phyloP scores from a whole-genome alignment of 2,329 filamentous ascomycete genomes.

The Colletotrichum filicis region DNA sequence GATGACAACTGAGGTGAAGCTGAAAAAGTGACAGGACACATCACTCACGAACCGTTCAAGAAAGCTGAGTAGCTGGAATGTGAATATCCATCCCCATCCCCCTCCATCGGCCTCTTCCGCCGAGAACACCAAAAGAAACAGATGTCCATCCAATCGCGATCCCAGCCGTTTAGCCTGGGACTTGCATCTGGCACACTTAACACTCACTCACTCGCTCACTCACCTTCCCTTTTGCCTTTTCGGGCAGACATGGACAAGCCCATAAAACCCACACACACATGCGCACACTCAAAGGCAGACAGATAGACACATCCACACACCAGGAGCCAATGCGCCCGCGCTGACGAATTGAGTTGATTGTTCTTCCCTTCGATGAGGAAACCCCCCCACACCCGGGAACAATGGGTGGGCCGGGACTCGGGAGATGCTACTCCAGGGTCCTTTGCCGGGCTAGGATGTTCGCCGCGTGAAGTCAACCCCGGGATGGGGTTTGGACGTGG shows the following conservation, averaged over 20 bases:
- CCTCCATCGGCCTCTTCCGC: not conserved
- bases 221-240: not conserved
- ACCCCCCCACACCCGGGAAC: not conserved
- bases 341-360: not conserved
- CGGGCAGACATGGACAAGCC: not conserved
- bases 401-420: constrained; percentile 13
- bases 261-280: not conserved
- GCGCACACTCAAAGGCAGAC: not conserved
- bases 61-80: constrained; percentile 5
- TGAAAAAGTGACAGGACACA: not conserved
- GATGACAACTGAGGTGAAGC: constrained; percentile 4
- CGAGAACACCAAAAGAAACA: not conserved
- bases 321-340: constrained; percentile 20
- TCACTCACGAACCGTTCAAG: not conserved
- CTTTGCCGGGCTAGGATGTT: constrained; percentile 21
- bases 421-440: constrained; percentile 16
- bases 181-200: constrained; percentile 5
- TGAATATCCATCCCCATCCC: not conserved
- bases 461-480: not conserved
- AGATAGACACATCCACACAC: not conserved
- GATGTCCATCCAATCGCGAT: constrained; percentile 17
- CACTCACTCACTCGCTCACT: not conserved
- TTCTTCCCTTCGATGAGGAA: not conserved
- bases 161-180: constrained; percentile 7
- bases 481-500: not conserved